Base-by-base conservation (phyloP, 208 protist species). In the Angomonas ambiguus region DNA sequence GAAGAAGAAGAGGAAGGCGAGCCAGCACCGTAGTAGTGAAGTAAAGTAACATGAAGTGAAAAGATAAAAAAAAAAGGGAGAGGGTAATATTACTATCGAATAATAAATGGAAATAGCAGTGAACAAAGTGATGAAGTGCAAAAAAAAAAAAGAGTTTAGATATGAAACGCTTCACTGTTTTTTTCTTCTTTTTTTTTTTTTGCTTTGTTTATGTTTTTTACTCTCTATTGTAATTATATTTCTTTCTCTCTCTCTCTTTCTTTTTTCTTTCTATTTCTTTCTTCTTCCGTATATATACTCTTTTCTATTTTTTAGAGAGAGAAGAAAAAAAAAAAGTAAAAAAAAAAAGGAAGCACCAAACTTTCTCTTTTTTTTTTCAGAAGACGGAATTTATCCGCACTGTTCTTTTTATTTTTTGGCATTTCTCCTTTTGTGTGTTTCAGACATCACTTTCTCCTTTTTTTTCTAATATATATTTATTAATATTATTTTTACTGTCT, bases 141-240 rank as follows among this genome's bases (percentile, higher is more conserved):
- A 45, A 16, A 45, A 45, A 45, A 45, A 45, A 45, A 45, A 16
- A 16, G 16, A 45, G 16, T n/a, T n/a, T 45, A 45, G 16, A 45
- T 59, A n/a, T n/a, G n/a, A n/a, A n/a, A n/a, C n/a, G n/a, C n/a
- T n/a, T n/a, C 49, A 55, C 28, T 56, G 34, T 66, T 56, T 56
- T 56, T 66, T 57, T 32, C 33, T 67, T 59, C 25, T 20, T 59
- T 48, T 42, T 1, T 59, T 59, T 41, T 1, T 57, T 67, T 53
- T 49, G 5, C 51, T 57, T n/a, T 33, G 24, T n/a, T n/a, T n/a
- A n/a, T n/a, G n/a, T n/a, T n/a, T n/a, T n/a, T n/a, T n/a, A n/a
- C n/a, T n/a, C n/a, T n/a, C n/a, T n/a, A n/a, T n/a, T n/a, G n/a
- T n/a, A n/a, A n/a, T n/a, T n/a, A n/a, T n/a, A n/a, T n/a, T n/a